phyloP scores from a whole-genome alignment of 2,329 filamentous ascomycete species.

The Aspergillus sp. region DNA sequence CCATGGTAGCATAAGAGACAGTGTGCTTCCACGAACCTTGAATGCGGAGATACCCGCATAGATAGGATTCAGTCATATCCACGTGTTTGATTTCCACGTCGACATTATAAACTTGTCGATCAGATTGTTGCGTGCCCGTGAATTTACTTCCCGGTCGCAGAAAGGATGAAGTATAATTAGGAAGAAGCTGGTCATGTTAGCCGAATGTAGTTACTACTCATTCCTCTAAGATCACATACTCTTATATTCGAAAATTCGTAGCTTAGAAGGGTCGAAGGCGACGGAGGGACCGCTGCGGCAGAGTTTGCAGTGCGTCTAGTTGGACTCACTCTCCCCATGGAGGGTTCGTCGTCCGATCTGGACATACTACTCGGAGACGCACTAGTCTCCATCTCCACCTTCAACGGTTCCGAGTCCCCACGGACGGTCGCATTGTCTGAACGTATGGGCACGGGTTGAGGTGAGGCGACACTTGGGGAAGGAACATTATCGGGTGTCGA shows the following conservation, averaged over 20 bases:
- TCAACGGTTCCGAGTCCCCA: conserved; percentile 27
- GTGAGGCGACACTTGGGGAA: conserved; percentile 24
- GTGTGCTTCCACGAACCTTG: conserved; percentile 65
- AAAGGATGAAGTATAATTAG: conserved; percentile 80
- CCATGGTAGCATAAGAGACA: background rate
- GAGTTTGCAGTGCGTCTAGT: conserved; percentile 25
- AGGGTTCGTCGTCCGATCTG: conserved; percentile 33
- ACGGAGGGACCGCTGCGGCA: conserved; percentile 32
- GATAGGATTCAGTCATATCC: conserved; percentile 87
- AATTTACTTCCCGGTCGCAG: conserved; percentile 86
- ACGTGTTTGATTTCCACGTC: conserved; percentile 97
- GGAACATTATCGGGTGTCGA: conserved; percentile 27
- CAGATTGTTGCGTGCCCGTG: conserved; percentile 86
- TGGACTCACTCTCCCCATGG: conserved; percentile 33
- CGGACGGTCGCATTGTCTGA: conserved; percentile 28
- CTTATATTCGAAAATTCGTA: conserved; percentile 57
- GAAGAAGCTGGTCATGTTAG: conserved; percentile 60
- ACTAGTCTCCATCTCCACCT: conserved; percentile 22
- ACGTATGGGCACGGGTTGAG: conserved; percentile 27
- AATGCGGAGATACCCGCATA: conserved; percentile 93
- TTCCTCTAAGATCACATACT: conserved; percentile 39
- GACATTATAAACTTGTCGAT: conserved; percentile 89
- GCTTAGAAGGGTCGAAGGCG: conserved; percentile 47
- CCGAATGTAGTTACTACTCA: conserved; percentile 4
- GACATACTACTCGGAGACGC: conserved; percentile 25